phyloP scores from a whole-genome alignment of 257 asterid genomes.

The Rubia yunnanensis region DNA sequence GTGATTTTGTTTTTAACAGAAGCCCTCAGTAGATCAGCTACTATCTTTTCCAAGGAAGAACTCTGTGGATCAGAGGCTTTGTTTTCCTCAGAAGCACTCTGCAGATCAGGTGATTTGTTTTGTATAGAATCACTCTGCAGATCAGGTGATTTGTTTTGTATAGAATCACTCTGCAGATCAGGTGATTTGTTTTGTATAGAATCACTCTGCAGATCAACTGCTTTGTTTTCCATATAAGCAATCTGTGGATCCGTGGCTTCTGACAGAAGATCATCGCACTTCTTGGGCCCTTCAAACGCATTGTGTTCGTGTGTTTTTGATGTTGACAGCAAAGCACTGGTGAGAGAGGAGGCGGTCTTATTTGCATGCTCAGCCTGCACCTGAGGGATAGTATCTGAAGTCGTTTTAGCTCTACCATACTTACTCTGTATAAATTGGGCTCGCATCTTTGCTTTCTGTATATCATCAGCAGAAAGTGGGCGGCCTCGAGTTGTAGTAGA shows the following conservation, averaged over 20 bases:
- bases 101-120: constrained; percentile 19
- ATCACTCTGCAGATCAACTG: constrained; percentile 29
- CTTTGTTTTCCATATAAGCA: constrained; percentile 15
- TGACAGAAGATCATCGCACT: constrained; percentile 18
- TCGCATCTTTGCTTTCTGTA: constrained; percentile 97
- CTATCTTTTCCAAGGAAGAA: constrained; percentile 4
- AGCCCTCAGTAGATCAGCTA: not conserved
- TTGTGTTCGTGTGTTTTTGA: constrained; percentile 21
- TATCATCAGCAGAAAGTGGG: constrained; percentile 99
- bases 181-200: constrained; percentile 13
- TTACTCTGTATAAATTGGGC: constrained; percentile 77
- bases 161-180: constrained; percentile 27
- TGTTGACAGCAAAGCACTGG: constrained; percentile 26
- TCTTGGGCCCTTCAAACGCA: constrained; percentile 24
- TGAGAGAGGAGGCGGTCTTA: constrained; percentile 26
- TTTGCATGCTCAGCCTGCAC: constrained; percentile 43
- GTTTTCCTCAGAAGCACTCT: constrained; percentile 22
- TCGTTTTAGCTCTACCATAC: constrained; percentile 42
- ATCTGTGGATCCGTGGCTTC: constrained; percentile 25
- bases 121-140: constrained; percentile 26
- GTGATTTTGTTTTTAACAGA: constrained; percentile 17
- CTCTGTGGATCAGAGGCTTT: constrained; percentile 25
- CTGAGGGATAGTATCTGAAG: constrained; percentile 30
- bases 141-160: constrained; percentile 18
- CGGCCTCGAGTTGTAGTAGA: constrained; percentile 61